Evolutionary conservation across 23 red algal species (phyloP), one percentile per base, ranked within the genome.

Genomic region (Gracilaria gracilis): DNA sequence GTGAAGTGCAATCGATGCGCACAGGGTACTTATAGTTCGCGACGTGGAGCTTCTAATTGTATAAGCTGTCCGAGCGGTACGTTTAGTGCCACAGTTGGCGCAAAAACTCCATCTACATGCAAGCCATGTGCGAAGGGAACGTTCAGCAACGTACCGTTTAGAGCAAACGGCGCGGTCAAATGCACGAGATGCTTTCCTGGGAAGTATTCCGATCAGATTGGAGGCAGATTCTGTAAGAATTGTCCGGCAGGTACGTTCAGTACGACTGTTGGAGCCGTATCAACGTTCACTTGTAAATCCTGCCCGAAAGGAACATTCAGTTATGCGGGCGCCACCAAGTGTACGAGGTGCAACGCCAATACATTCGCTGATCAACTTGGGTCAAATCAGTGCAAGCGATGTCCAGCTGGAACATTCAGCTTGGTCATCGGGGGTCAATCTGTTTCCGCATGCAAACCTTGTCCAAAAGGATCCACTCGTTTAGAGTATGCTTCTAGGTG

Each of bases 391-490:
- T 90, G 87, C 76, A 79, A 76, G 19, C 14, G 32, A 33, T 90
- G 87, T 31, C 87, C 87, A 21, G 87, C 87, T 44, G 87, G 87
- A 80, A 90, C 87, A 31, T 79, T 77, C 48, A 64, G 87, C 64
- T 39, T 65, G 19, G 34, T 71, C 28, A 61, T 69, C n/a, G 59
- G 57, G 17, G 51, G 35, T 25, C 47, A 82, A 24, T 59, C 53
- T 4, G 79, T 59, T 62, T 29, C 49, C 7, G 9, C 79, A 25
- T 90, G 87, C 76, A 59, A 67, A 53, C 51, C 54, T 29, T 90
- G 87, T 74, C 74, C 87, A 20, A 80, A 80, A 48, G 87, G 87
- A 50, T 81, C 87, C 24, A 53, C 67, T 35, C 46, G 84, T 29
- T 4, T 9, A 6, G 67, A 78, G 35, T 72, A 31, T 48, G 67